A percentile compares a stretch with the other conserved stretches of the same genome.
phyloP scores from a whole-genome alignment of 768 basidiomycete genomes.

The Xerocomellus dryophilus region DNA sequence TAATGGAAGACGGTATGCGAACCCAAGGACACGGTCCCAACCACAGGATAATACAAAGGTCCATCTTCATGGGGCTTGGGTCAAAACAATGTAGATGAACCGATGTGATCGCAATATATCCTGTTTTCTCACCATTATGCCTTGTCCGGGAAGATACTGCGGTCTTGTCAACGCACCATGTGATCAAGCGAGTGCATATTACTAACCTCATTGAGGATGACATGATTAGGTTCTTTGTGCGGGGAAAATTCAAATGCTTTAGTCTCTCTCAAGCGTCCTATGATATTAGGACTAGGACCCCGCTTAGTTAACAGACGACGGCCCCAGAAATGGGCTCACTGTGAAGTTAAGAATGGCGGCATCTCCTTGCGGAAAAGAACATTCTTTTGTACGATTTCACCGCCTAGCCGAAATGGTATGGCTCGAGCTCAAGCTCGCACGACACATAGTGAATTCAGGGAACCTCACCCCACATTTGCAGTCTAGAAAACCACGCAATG shows the following conservation, averaged over 20 bases:
- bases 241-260: conserved; percentile 62
- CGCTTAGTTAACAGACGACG: conserved; percentile 5
- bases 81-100: conserved; percentile 3
- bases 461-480: conserved; percentile 69
- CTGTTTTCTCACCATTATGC: conserved; percentile 71
- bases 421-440: not conserved
- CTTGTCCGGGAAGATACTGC: conserved; percentile 85
- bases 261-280: conserved; percentile 63
- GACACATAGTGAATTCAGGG: not conserved
- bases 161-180: conserved; percentile 14
- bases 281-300: conserved; percentile 71
- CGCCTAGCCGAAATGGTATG: conserved; percentile 44
- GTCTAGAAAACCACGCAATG: conserved; percentile 35
- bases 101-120: conserved; percentile 8
- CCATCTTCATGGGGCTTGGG: conserved; percentile 90
- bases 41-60: conserved; percentile 80
- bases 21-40: conserved; percentile 86
- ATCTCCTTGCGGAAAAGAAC: conserved; percentile 65
- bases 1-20: conserved; percentile 84
- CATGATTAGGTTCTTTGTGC: conserved; percentile 76
- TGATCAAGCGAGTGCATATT: not conserved
- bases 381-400: conserved; percentile 69
- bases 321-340: conserved; percentile 43
- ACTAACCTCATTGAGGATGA: conserved; percentile 81
- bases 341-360: conserved; percentile 65